These are phyloP conservation scores for Clitoria ternatea DNA, from an alignment of 306 rosid genomes.

Conservation along the genomic window DNA sequence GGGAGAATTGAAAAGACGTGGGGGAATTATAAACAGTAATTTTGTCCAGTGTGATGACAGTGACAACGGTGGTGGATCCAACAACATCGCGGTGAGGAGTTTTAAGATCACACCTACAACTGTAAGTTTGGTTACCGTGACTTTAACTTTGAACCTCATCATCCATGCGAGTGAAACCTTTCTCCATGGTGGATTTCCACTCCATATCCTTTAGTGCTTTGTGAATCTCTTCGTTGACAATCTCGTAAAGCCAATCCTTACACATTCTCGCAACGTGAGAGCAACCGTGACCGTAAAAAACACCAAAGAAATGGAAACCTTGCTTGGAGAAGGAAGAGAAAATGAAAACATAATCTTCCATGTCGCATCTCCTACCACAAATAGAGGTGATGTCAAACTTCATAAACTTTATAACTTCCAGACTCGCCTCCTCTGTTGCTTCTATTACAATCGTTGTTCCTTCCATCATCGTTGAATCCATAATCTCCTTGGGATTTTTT, in stretches of 20 bases:
- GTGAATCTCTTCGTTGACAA: slow-evolving; percentile 27
- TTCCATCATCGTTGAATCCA: too few relatives aligned
- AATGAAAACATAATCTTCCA: slow-evolving; percentile 82
- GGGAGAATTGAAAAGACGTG: too few relatives aligned
- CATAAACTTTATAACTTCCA: neutral
- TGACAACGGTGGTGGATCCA: slow-evolving; percentile 81
- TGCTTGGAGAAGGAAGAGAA: slow-evolving; percentile 29
- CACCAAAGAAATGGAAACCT: slow-evolving; percentile 55
- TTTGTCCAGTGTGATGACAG: slow-evolving; percentile 51
- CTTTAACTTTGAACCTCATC: slow-evolving; percentile 32
- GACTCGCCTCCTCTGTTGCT: too few relatives aligned
- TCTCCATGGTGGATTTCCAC: slow-evolving; percentile 27
- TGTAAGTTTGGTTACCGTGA: neutral
- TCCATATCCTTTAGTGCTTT: neutral
- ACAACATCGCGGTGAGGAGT: slow-evolving; percentile 84
- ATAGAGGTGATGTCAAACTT: slow-evolving; percentile 72
- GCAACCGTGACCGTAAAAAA: slow-evolving; percentile 98
- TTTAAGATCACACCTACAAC: slow-evolving; percentile 47
- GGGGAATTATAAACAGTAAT: too few relatives aligned
- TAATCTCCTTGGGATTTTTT: too few relatives aligned
- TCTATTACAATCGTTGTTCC: too few relatives aligned
- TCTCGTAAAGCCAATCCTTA: slow-evolving; percentile 32
- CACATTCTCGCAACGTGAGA: slow-evolving; percentile 60
- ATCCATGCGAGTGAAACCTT: slow-evolving; percentile 37
- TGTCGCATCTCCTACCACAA: slow-evolving; percentile 85